These are phyloP conservation scores for Trichophyton schoenleinii DNA, from an alignment of 2,329 filamentous ascomycete genomes.

Conservation along the genomic window DNA sequence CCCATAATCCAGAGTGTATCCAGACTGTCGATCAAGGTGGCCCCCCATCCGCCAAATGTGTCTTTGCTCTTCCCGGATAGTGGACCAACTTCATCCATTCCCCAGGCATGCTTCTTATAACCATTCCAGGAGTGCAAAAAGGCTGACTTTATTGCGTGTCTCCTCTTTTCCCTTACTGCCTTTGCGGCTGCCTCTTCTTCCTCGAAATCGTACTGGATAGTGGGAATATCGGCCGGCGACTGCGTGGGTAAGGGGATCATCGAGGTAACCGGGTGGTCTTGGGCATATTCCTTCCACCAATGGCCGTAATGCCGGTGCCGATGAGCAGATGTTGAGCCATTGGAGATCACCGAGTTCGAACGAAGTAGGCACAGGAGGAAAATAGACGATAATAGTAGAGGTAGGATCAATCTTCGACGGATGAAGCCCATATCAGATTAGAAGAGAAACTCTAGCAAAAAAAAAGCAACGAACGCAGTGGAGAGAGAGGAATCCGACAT, in stretches of 20 bases:
- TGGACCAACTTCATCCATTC: slow-evolving; percentile 47
- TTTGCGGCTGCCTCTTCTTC: slow-evolving; percentile 17
- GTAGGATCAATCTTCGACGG: slow-evolving; percentile 10
- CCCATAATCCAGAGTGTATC: slow-evolving; percentile 54
- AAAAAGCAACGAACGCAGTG: background rate
- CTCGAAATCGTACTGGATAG: slow-evolving; percentile 20
- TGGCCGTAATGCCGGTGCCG: background rate
- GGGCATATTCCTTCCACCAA: slow-evolving; percentile 12
- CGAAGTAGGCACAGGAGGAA: slow-evolving; percentile 8
- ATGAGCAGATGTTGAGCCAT: background rate
- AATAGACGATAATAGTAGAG: slow-evolving; percentile 7
- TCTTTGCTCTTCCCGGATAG: slow-evolving; percentile 41
- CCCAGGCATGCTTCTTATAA: slow-evolving; percentile 52
- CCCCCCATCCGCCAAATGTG: slow-evolving; percentile 51
- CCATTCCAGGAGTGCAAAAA: slow-evolving; percentile 47
- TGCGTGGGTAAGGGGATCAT: slow-evolving; percentile 17
- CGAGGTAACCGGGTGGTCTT: slow-evolving; percentile 16
- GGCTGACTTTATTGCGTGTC: slow-evolving; percentile 37
- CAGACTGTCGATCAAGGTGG: slow-evolving; percentile 48
- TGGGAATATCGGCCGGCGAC: slow-evolving; percentile 16
- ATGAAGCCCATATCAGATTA: slow-evolving; percentile 5
- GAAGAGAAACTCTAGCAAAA: background rate
- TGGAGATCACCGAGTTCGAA: background rate
- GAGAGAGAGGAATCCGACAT: background rate
- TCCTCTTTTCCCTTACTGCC: slow-evolving; percentile 29